Conservation (phyloP, 192 early-diverging fungal species). For the Umbelopsis ramanniana region DNA sequence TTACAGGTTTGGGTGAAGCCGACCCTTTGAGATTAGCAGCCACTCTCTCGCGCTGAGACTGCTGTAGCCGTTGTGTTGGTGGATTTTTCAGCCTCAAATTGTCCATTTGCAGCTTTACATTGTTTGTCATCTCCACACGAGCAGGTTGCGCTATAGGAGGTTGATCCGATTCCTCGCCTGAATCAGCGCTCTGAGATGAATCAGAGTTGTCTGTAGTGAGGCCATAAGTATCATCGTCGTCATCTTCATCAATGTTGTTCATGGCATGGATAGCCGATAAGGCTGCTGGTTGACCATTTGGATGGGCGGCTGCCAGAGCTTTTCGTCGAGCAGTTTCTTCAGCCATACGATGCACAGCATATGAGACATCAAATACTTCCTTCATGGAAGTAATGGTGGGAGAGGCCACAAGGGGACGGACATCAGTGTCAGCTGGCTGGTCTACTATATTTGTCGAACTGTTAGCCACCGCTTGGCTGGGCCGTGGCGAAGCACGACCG, state of each 20-base stretch:
- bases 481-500: not conserved
- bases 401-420: constrained; percentile 50
- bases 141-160: not conserved
- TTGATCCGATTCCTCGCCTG: not conserved
- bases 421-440: constrained; percentile 37
- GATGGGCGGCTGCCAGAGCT: constrained; percentile 1
- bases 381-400: constrained; percentile 58
- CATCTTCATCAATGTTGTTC: constrained; percentile 23
- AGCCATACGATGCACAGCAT: constrained; percentile 71
- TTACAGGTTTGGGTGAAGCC: not conserved
- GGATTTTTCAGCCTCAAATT: constrained; percentile 10
- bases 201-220: constrained; percentile 11
- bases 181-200: constrained; percentile 19
- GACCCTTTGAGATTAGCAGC: not conserved
- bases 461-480: not conserved
- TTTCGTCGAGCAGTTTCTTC: constrained; percentile 53
- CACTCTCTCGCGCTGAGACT: constrained; percentile 9
- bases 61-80: constrained; percentile 11
- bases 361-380: constrained; percentile 73
- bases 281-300: not conserved
- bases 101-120: constrained; percentile 6
- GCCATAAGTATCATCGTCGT: constrained; percentile 8
- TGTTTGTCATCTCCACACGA: not conserved
- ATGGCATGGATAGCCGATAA: constrained; percentile 2
- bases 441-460: not conserved